These are phyloP conservation scores for Coprinellus aureogranulatus DNA, from an alignment of 768 basidiomycete species.

Conservation along the genomic window DNA sequence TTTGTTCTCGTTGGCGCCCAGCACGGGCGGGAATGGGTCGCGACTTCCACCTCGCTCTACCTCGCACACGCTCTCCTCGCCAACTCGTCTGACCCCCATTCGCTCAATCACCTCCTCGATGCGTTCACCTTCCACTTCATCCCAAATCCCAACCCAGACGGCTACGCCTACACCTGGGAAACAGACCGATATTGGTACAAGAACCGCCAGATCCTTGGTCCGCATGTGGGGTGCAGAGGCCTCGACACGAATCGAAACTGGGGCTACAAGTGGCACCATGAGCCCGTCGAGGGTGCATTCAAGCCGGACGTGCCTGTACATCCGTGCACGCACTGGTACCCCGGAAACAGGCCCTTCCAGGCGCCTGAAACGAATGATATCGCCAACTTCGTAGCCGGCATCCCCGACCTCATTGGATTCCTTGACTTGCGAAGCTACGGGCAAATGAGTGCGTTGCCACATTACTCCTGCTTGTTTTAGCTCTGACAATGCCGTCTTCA, in stretches of 20 bases:
- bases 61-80: slow-evolving; percentile 67
- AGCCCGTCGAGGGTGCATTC: slow-evolving; percentile 10
- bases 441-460: slow-evolving; percentile 62
- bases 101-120: slow-evolving; percentile 49
- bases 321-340: slow-evolving; percentile 75
- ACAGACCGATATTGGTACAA: slow-evolving; percentile 75
- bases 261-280: slow-evolving; percentile 70
- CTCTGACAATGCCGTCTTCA: slow-evolving; percentile 21
- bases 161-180: slow-evolving; percentile 74
- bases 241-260: slow-evolving; percentile 82
- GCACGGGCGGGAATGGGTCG: slow-evolving; percentile 85
- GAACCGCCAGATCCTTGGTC: slow-evolving; percentile 56
- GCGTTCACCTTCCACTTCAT: slow-evolving; percentile 65
- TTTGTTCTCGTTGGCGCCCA: slow-evolving; percentile 72
- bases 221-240: slow-evolving; percentile 55
- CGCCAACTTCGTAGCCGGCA: slow-evolving; percentile 59
- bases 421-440: slow-evolving; percentile 80
- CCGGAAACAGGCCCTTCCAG: slow-evolving; percentile 72
- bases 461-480: neutral
- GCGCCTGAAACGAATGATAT: slow-evolving; percentile 74
- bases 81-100: slow-evolving; percentile 43
- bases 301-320: slow-evolving; percentile 33
- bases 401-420: slow-evolving; percentile 59
- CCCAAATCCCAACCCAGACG: slow-evolving; percentile 67
- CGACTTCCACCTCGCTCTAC: slow-evolving; percentile 70